Evolutionary conservation across 2,329 filamentous ascomycete species (phyloP).

Genomic region (Paracamarosporium sp.): DNA sequence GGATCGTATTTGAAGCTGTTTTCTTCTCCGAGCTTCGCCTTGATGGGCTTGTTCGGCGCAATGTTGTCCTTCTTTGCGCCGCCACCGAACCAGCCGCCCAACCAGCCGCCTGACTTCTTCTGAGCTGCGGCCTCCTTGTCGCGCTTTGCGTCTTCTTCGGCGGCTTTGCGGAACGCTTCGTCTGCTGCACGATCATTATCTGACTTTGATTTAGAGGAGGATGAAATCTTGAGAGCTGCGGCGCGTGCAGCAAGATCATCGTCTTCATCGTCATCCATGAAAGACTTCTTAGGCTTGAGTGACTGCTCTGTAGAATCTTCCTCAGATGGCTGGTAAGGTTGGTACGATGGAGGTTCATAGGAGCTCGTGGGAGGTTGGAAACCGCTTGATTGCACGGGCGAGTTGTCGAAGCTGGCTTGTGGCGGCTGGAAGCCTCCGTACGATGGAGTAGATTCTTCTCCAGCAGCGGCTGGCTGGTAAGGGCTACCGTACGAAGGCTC

Average conservation of each 20-base stretch:
- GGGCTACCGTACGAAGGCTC: conserved; percentile 35
- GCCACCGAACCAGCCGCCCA: conserved; percentile 76
- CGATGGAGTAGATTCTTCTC: conserved; percentile 27
- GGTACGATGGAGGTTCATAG: conserved; percentile 47
- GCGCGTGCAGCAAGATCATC: conserved; percentile 65
- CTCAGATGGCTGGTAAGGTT: conserved; percentile 58
- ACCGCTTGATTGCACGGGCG: conserved; percentile 15
- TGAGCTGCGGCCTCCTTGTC: conserved; percentile 49
- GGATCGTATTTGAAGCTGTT: conserved; percentile 94
- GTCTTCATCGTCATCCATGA: conserved; percentile 84
- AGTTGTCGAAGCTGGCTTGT: conserved; percentile 33
- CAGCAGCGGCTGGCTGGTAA: conserved; percentile 37
- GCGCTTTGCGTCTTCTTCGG: conserved; percentile 72
- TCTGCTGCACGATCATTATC: conserved; percentile 75
- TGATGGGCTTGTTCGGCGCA: conserved; percentile 69
- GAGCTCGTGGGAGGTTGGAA: conserved; percentile 31
- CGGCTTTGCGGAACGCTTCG: conserved; percentile 84
- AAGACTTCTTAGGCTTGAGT: conserved; percentile 68
- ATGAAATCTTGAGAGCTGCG: conserved; percentile 52
- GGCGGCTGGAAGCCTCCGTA: conserved; percentile 36
- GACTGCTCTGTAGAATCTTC: conserved; percentile 56
- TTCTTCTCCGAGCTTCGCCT: conserved; percentile 91
- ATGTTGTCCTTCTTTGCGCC: conserved; percentile 68
- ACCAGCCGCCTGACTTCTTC: conserved; percentile 73
- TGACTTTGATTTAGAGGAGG: conserved; percentile 60